A percentile compares a stretch with the other conserved stretches of the same genome.
These are phyloP conservation scores for Cyanidiococcus yangmingshanensis DNA, from an alignment of 23 red algal genomes.

Conservation along the genomic window DNA sequence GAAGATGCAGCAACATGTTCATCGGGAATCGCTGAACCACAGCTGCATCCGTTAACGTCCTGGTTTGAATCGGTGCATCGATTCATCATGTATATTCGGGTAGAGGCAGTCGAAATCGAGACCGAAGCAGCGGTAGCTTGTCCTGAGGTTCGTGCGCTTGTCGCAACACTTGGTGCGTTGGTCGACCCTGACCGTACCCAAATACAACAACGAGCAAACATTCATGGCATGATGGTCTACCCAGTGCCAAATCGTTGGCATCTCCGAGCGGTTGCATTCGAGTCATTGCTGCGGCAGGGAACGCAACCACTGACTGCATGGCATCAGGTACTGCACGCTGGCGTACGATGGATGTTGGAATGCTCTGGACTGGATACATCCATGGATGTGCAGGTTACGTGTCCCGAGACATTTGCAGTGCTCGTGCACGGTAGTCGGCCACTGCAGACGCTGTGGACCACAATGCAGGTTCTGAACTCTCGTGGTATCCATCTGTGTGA, in stretches of 20 bases:
- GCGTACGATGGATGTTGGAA: not conserved
- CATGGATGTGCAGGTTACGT: not conserved
- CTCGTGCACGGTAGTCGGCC: not conserved
- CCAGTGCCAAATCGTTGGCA: not conserved
- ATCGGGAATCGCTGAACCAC: not conserved
- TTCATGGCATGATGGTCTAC: not conserved
- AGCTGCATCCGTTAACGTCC: not conserved
- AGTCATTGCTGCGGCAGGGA: not conserved
- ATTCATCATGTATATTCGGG: not conserved
- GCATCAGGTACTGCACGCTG: not conserved
- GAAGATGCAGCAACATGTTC: not conserved
- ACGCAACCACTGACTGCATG: not conserved
- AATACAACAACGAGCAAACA: not conserved
- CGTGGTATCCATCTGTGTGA: constrained; percentile 13
- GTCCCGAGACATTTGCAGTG: not conserved
- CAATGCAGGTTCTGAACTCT: not conserved
- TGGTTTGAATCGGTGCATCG: constrained; percentile 4
- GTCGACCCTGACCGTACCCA: not conserved
- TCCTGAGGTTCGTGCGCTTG: not conserved
- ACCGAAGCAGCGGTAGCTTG: not conserved
- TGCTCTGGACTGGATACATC: not conserved
- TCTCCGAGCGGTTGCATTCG: not conserved
- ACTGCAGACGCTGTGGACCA: not conserved
- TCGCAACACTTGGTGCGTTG: not conserved
- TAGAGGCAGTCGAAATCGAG: not conserved